phyloP scores from a whole-genome alignment of 2,329 filamentous ascomycete species.

The Decorospora gaudefroyi region DNA sequence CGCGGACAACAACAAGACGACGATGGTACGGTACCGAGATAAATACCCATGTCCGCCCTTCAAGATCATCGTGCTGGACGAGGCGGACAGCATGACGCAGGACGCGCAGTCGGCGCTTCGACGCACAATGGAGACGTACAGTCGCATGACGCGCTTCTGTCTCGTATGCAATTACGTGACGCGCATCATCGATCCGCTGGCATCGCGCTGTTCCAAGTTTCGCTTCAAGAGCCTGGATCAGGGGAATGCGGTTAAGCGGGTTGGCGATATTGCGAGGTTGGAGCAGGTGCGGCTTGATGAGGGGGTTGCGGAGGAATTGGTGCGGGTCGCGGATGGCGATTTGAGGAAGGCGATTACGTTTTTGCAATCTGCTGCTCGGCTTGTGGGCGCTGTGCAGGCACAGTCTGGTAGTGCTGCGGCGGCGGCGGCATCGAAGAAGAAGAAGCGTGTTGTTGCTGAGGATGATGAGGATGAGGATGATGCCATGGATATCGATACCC shows the following conservation, averaged over 20 bases:
- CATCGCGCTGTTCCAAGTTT: constrained; percentile 93
- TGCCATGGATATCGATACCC: constrained; percentile 57
- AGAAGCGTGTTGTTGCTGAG: constrained; percentile 52
- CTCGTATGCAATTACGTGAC: constrained; percentile 99
- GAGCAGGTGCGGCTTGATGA: constrained; percentile 78
- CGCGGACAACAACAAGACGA: constrained; percentile 29
- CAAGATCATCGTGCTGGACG: constrained; percentile 98
- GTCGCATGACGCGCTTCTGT: constrained; percentile 94
- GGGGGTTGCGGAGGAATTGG: constrained; percentile 80
- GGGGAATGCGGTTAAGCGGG: constrained; percentile 74
- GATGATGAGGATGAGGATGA: constrained; percentile 60
- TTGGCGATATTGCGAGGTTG: constrained; percentile 79
- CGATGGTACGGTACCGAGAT: constrained; percentile 55
- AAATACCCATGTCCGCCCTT: constrained; percentile 94
- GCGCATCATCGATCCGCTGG: constrained; percentile 93
- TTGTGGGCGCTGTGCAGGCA: constrained; percentile 68
- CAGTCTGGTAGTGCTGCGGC: constrained; percentile 24
- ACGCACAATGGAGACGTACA: constrained; percentile 98
- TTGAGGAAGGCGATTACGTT: constrained; percentile 95
- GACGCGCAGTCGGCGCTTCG: constrained; percentile 92
- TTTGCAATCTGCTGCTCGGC: constrained; percentile 86
- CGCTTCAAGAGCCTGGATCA: constrained; percentile 95
- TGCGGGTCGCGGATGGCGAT: constrained; percentile 90
- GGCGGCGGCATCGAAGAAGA: constrained; percentile 49
- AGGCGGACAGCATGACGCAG: constrained; percentile 98